These are phyloP conservation scores for Magnolia sinica DNA, from an alignment of 164 flowering plant species.

Conservation along the genomic window DNA sequence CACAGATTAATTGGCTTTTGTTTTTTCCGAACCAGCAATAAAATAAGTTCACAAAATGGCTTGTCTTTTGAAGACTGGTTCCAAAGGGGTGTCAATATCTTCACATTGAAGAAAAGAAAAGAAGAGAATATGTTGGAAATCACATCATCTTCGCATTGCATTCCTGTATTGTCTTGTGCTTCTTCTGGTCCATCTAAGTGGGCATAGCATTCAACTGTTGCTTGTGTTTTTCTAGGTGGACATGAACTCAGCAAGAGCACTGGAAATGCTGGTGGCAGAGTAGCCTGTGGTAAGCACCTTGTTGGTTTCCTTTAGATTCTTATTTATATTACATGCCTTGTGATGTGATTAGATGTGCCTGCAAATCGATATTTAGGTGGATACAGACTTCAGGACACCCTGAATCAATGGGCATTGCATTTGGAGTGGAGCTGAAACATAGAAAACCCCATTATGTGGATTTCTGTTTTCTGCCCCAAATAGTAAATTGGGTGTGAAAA, in stretches of 20 bases:
- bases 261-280: constrained; percentile 92
- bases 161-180: not conserved
- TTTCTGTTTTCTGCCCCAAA: too few relatives aligned
- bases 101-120: too few relatives aligned
- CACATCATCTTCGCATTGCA: not conserved
- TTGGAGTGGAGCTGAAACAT: too few relatives aligned
- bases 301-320: not conserved
- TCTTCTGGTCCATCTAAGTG: not conserved
- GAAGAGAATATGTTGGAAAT: too few relatives aligned
- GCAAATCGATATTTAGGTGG: not conserved
- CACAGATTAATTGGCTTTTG: too few relatives aligned
- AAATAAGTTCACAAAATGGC: too few relatives aligned
- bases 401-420: not conserved
- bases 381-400: not conserved
- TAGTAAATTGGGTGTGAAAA: too few relatives aligned
- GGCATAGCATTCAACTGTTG: not conserved
- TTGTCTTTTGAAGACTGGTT: too few relatives aligned
- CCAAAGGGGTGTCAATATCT: too few relatives aligned
- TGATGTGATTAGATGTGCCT: not conserved
- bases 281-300: constrained; percentile 71
- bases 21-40: too few relatives aligned
- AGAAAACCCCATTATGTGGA: too few relatives aligned
- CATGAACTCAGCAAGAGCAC: constrained; percentile 91
- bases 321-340: not conserved
- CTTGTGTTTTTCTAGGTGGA: constrained; percentile 49